These are phyloP conservation scores for Fusarium bactridioides DNA, from an alignment of 2,329 filamentous ascomycete species.

Conservation along the genomic window DNA sequence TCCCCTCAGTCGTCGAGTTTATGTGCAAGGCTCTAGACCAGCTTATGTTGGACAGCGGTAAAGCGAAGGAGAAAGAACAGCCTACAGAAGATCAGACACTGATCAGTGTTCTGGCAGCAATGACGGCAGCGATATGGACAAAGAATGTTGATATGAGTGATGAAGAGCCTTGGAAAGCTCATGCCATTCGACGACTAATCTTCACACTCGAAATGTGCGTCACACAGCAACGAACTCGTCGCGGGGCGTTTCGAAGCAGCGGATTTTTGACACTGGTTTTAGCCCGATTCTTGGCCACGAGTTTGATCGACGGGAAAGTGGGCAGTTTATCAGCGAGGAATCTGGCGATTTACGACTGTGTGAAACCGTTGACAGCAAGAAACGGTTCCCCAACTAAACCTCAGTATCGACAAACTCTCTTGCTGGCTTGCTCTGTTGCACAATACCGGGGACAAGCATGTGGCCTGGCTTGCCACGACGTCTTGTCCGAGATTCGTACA, in stretches of 20 bases:
- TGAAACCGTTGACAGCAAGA: conserved; percentile 25
- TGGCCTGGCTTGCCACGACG: conserved; percentile 47
- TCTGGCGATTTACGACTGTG: conserved; percentile 34
- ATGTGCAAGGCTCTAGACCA: conserved; percentile 35
- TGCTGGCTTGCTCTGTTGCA: conserved; percentile 56
- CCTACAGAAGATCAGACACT: conserved; percentile 39
- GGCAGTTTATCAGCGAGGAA: conserved; percentile 21
- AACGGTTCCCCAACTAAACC: conserved; percentile 17
- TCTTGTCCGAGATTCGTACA: conserved; percentile 52
- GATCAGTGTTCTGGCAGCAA: conserved; percentile 43
- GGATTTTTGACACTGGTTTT: conserved; percentile 39
- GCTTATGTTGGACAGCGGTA: conserved; percentile 25
- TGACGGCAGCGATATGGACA: conserved; percentile 39
- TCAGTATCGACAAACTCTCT: conserved; percentile 44
- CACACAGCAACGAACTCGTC: conserved; percentile 17
- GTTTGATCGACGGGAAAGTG: conserved; percentile 24
- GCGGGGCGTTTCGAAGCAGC: conserved; percentile 8
- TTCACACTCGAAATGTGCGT: conserved; percentile 40
- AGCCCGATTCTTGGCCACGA: conserved; percentile 41
- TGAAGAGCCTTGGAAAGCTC: conserved; percentile 9
- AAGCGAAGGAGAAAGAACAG: not conserved
- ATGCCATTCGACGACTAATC: conserved; percentile 36
- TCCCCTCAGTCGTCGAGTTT: conserved; percentile 36
- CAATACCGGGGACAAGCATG: conserved; percentile 56
- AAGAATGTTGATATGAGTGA: conserved; percentile 7